A percentile compares a stretch with the other conserved stretches of the same genome.
phyloP scores from a whole-genome alignment of 83 land plant genomes.

The Diphasiastrum complanatum region DNA sequence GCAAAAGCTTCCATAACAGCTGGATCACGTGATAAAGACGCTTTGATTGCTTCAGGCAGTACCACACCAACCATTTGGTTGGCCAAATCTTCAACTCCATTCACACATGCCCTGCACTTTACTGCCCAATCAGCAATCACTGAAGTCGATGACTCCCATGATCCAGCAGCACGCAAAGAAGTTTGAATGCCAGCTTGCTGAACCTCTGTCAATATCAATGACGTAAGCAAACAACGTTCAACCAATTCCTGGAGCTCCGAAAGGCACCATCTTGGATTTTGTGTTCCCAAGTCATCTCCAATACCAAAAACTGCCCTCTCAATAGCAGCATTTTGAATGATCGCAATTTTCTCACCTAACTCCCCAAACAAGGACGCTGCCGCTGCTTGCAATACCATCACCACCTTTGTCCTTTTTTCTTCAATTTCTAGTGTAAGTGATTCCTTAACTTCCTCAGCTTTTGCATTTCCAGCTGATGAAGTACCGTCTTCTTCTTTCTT shows the following conservation, averaged over 20 bases:
- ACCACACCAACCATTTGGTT: slow-evolving; percentile 52
- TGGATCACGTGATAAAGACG: slow-evolving; percentile 53
- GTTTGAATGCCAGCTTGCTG: slow-evolving; percentile 29
- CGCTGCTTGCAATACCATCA: slow-evolving; percentile 40
- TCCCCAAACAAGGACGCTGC: slow-evolving; percentile 43
- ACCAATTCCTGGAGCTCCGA: slow-evolving; percentile 63
- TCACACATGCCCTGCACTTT: slow-evolving; percentile 40
- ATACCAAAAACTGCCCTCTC: slow-evolving; percentile 8
- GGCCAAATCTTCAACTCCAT: slow-evolving; percentile 39
- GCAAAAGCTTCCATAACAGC: slow-evolving; percentile 86
- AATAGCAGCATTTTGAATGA: neutral
- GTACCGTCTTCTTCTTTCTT: slow-evolving; percentile 33
- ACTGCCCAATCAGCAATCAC: slow-evolving; percentile 47
- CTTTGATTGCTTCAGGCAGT: slow-evolving; percentile 64
- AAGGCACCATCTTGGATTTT: slow-evolving; percentile 33
- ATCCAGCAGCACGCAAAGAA: slow-evolving; percentile 9
- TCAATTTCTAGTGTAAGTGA: slow-evolving; percentile 25
- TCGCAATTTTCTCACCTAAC: slow-evolving; percentile 35
- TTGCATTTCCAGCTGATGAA: slow-evolving; percentile 20
- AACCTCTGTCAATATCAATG: slow-evolving; percentile 52
- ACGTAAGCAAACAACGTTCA: slow-evolving; percentile 57
- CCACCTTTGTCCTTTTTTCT: slow-evolving; percentile 46
- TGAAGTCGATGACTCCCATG: slow-evolving; percentile 19
- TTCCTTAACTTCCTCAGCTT: slow-evolving; percentile 22
- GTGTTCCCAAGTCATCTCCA: slow-evolving; percentile 11